Conservation (phyloP, 2,329 filamentous ascomycete species). For the Tolypocladium endophyticum region DNA sequence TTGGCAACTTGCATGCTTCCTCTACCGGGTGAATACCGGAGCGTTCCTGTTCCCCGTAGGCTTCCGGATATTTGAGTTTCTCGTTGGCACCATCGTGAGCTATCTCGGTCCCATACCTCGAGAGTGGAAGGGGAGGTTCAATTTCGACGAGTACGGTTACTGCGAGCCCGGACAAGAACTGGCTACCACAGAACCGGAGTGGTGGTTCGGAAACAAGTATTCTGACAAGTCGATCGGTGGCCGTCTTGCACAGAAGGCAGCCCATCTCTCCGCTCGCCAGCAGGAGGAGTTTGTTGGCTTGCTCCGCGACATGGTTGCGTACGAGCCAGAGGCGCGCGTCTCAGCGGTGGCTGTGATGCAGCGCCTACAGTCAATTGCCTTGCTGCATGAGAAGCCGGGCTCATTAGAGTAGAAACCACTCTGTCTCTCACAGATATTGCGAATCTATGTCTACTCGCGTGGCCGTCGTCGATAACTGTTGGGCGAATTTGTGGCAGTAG, state of each 20-base stretch:
- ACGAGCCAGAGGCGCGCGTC: conserved; percentile 2
- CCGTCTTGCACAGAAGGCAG: background rate
- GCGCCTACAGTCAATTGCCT: background rate
- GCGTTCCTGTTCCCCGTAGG: background rate
- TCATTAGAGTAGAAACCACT: too few species aligned
- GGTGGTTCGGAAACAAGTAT: conserved; percentile 2
- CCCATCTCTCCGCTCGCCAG: conserved; percentile 1
- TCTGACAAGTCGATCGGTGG: background rate
- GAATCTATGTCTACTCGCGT: too few species aligned
- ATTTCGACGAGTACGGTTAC: conserved; percentile 2
- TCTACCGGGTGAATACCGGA: conserved; percentile 1
- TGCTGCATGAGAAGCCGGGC: too few species aligned
- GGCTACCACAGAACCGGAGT: background rate
- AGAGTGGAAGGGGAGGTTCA: conserved; percentile 2
- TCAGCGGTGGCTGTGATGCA: conserved; percentile 1
- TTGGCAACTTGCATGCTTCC: conserved; percentile 3
- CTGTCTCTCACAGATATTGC: too few species aligned
- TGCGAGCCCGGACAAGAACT: background rate
- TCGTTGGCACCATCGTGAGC: background rate
- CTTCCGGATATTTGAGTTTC: conserved; percentile 4
- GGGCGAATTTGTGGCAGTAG: background rate
- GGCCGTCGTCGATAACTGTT: too few species aligned
- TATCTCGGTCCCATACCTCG: conserved; percentile 2
- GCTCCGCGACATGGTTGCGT: conserved; percentile 2
- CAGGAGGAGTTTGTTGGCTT: background rate